Base-by-base conservation (phyloP, 2,329 filamentous ascomycete genomes). In the Lachnellula suecica region DNA sequence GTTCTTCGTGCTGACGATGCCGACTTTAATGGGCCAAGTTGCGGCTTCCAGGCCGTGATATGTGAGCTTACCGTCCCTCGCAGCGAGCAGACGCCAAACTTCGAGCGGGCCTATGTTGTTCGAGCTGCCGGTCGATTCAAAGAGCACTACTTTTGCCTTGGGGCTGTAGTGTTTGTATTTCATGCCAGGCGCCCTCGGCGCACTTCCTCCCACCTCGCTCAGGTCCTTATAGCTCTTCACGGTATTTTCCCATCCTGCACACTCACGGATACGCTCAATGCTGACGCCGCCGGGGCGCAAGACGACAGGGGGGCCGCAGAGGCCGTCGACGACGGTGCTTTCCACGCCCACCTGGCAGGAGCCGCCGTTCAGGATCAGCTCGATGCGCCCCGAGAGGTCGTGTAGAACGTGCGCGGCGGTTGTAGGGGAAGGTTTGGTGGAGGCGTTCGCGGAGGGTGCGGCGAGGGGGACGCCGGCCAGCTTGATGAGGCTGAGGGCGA, bases 141-240 rank as follows among this genome's bases (percentile, higher is more conserved):
- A 96, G 2, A 97, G 76, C 13, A 96, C 75, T 2, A 99, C 92
- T 42, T 79, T 84, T 1, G 94, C 95, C 69, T 86, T 89, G 1
- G 94, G 94, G 40, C 92, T 96, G 66, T 99, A 99, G 69, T 99
- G 94, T 67, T 94, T 90, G 69, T 99, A 99, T 72, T 99, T 99
- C 94, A 99, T 99, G 1, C 94, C 94, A 0, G 94, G 94, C 1
- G 94, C 94, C 51, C 90, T 79, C 0, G 94, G 94, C 9, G 80
- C 79, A n/a, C 57, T 74, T 46, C 81, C 82, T 4, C 82, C 86
- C 19, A 82, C 77, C 63, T 90, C 83, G 15, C 83, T 83, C 52
- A 80, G 79, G 63, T 96, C 91, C 65, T 87, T 84, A 70, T 97
- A 97, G 10, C 82, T 93, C 53, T 87, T 83, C 56, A 79, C 77